Conservation (phyloP, 2,329 filamentous ascomycete species). For the Dactylellina sp. region DNA sequence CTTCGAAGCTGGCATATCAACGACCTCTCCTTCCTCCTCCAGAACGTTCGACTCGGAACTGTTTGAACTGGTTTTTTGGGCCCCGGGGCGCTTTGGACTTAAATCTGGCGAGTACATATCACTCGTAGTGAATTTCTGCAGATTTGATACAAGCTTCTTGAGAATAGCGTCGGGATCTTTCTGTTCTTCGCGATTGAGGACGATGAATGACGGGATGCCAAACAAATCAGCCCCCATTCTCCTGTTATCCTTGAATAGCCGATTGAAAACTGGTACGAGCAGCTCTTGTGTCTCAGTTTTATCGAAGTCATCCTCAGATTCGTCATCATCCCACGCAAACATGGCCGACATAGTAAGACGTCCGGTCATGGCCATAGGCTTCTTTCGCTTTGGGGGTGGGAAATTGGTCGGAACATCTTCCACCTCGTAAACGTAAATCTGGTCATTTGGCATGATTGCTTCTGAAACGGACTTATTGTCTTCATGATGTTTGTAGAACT, state of each 20-base stretch:
- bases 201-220: slow-evolving; percentile 60
- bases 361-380: slow-evolving; percentile 61
- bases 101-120: slow-evolving; percentile 58
- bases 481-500: slow-evolving; percentile 87
- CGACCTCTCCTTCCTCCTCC: slow-evolving; percentile 58
- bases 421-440: slow-evolving; percentile 80
- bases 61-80: slow-evolving; percentile 34
- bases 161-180: slow-evolving; percentile 59
- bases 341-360: slow-evolving; percentile 60
- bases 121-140: slow-evolving; percentile 59
- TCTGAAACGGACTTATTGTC: slow-evolving; percentile 77
- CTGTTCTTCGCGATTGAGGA: slow-evolving; percentile 59
- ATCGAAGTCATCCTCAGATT: slow-evolving; percentile 64
- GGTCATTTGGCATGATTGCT: slow-evolving; percentile 73
- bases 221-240: slow-evolving; percentile 57
- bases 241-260: slow-evolving; percentile 60
- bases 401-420: slow-evolving; percentile 83
- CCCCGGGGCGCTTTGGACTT: slow-evolving; percentile 35
- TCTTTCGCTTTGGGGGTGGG: slow-evolving; percentile 70
- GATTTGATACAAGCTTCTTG: slow-evolving; percentile 58
- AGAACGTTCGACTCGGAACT: slow-evolving; percentile 32
- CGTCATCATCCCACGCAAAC: slow-evolving; percentile 61
- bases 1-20: slow-evolving; percentile 57
- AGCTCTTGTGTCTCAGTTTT: slow-evolving; percentile 66
- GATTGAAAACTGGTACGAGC: slow-evolving; percentile 67